phyloP scores from a whole-genome alignment of 768 basidiomycete genomes.

The Leucogyrophana mollusca region DNA sequence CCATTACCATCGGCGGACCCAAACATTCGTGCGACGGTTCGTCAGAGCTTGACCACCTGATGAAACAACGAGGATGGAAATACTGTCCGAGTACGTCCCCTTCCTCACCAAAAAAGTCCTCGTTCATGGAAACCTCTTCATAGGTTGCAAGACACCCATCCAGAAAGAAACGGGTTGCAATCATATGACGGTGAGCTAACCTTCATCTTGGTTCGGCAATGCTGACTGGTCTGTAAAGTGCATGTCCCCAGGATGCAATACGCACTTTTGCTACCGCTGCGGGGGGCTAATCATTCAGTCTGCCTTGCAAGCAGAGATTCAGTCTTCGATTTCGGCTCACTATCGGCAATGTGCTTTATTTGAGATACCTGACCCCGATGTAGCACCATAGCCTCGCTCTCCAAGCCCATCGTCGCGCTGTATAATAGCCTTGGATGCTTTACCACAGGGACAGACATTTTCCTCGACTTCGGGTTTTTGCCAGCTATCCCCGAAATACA shows the following conservation, averaged over 20 bases:
- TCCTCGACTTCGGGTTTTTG: no score
- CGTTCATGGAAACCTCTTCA: no score
- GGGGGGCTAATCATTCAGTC: constrained; percentile 46
- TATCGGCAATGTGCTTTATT: constrained; percentile 35
- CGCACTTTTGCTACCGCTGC: constrained; percentile 57
- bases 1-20: constrained; percentile 32
- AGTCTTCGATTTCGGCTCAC: constrained; percentile 28
- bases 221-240: constrained; percentile 35
- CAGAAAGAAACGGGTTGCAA: constrained; percentile 54
- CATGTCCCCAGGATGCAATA: constrained; percentile 56
- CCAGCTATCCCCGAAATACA: no score
- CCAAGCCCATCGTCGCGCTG: no score
- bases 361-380: no score
- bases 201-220: not conserved
- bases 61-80: constrained; percentile 58
- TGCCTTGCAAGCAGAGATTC: constrained; percentile 30
- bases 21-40: constrained; percentile 60
- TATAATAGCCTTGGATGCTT: no score
- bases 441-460: no score
- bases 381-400: no score
- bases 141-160: constrained; percentile 48
- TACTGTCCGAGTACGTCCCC: constrained; percentile 52
- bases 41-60: constrained; percentile 50
- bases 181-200: constrained; percentile 52
- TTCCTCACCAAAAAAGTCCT: no score